These are phyloP conservation scores for Suillus discolor DNA, from an alignment of 768 basidiomycete genomes.

Conservation along the genomic window DNA sequence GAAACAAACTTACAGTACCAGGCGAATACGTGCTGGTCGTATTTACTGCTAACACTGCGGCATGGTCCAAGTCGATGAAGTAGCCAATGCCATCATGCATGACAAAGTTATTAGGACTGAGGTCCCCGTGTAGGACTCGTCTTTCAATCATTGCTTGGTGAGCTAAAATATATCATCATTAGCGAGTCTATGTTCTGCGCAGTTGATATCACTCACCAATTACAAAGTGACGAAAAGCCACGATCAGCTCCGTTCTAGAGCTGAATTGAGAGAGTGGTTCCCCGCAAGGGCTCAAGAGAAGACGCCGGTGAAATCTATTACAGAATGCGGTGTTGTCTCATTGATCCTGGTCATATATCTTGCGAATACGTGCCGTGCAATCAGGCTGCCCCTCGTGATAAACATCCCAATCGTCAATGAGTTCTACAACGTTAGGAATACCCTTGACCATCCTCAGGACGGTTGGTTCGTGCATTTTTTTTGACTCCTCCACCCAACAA, in stretches of 20 bases:
- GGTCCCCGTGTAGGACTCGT: background rate
- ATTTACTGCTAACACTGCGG: background rate
- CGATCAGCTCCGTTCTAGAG: conserved; percentile 8
- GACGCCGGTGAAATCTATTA: background rate
- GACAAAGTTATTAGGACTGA: background rate
- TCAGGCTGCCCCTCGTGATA: background rate
- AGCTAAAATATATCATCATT: background rate
- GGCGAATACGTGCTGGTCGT: background rate
- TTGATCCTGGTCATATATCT: background rate
- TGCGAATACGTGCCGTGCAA: background rate
- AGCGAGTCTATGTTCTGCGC: background rate
- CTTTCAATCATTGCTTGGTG: background rate
- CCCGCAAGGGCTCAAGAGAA: background rate
- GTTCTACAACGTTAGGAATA: background rate
- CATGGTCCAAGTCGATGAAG: background rate
- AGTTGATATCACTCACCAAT: conserved; percentile 1
- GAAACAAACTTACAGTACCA: background rate
- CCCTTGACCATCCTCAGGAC: background rate
- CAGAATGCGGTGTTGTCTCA: background rate
- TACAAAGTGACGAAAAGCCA: conserved; percentile 10
- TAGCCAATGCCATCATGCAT: background rate
- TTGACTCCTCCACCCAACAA: background rate
- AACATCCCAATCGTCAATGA: background rate
- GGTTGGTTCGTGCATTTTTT: background rate
- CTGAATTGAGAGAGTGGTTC: background rate